Evolutionary conservation across 2,329 filamentous ascomycete species (phyloP), one percentile per base, ranked within the genome.

Genomic region (Cordyceps tenuipes): DNA sequence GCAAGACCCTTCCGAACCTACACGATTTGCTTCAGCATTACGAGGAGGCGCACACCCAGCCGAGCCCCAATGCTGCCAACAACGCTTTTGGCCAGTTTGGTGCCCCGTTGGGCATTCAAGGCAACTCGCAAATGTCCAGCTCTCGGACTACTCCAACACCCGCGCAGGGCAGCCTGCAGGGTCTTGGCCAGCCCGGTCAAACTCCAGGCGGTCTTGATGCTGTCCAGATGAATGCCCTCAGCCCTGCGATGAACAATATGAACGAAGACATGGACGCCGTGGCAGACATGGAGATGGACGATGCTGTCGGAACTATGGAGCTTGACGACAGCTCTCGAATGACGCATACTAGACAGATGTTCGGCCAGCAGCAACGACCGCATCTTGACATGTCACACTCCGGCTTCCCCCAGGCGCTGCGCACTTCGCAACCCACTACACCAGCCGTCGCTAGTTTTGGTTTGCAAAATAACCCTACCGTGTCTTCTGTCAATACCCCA

Each of bases 261-360:
- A 68, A 69, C 47, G 75, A 87, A 62, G 88, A 96, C 62, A 85
- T 96, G 78, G 92, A 96, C 68, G 85, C 90, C 19, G 84, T 95
- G 34, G 91, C 91, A 57, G 91, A 96, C 69, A 97, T 97, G 93
- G 93, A 97, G 69, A 89, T 97, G 87, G 93, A 97, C 69, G 91
- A 96, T 67, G 82, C 86, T 8, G 79, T 89, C 53, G 86, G 84
- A 4, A 77, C 80, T 56, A 82, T 87, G 81, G 84, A 87, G 61
- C 76, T 85, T 67, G 81, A 85, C 51, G 81, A 85, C 63, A 82
- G 74, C 66, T 81, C 86, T 55, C 79, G 83, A 64, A 85, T 89
- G 68, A 88, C 89, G 66, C 85, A 88, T 68, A 83, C 84, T 21
- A 82, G 86, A 49, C 86, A 88, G 66, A 77, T 88, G 64, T 89